Conservation (phyloP, 192 early-diverging fungal species). For the Coemansia erecta region DNA sequence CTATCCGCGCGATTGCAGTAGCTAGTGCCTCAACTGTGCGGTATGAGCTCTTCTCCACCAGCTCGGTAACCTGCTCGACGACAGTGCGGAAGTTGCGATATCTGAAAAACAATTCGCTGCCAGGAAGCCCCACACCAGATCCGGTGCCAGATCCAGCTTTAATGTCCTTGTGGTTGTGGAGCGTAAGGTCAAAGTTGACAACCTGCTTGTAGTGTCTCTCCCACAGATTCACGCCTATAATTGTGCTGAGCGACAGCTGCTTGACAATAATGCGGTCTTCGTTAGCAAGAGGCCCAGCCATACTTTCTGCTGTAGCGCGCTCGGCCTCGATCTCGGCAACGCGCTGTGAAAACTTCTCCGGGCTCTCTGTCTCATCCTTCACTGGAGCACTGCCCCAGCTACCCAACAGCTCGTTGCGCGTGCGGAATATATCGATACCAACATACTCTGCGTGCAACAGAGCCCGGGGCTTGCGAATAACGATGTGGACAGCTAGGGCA, state of each 20-base stretch:
- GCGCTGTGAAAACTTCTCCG: constrained; percentile 10
- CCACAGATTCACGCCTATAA: constrained; percentile 95
- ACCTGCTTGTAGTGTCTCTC: constrained; percentile 94
- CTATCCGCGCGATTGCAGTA: constrained; percentile 73
- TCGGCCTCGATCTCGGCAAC: constrained; percentile 14
- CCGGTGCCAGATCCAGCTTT: no score
- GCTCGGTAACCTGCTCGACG: constrained; percentile 71
- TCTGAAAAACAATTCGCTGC: constrained; percentile 62
- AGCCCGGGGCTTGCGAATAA: constrained; percentile 81
- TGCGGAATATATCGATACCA: constrained; percentile 84
- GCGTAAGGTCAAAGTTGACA: constrained; percentile 70
- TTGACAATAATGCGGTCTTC: constrained; percentile 86
- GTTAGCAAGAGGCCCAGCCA: constrained; percentile 42
- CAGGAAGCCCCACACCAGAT: neutral
- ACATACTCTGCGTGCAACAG: constrained; percentile 88
- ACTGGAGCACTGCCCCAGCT: constrained; percentile 19
- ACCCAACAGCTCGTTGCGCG: constrained; percentile 57
- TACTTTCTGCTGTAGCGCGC: constrained; percentile 28
- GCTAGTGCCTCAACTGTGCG: constrained; percentile 96
- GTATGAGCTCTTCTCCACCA: constrained; percentile 84
- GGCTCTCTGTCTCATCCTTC: constrained; percentile 8
- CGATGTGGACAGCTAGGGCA: constrained; percentile 65
- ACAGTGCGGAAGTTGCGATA: constrained; percentile 90
- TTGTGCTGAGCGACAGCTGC: constrained; percentile 72
- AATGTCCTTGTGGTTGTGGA: constrained; percentile 25